These are phyloP conservation scores for Cyberlindnera maclurae DNA, from an alignment of 805 yeast species.

Conservation along the genomic window DNA sequence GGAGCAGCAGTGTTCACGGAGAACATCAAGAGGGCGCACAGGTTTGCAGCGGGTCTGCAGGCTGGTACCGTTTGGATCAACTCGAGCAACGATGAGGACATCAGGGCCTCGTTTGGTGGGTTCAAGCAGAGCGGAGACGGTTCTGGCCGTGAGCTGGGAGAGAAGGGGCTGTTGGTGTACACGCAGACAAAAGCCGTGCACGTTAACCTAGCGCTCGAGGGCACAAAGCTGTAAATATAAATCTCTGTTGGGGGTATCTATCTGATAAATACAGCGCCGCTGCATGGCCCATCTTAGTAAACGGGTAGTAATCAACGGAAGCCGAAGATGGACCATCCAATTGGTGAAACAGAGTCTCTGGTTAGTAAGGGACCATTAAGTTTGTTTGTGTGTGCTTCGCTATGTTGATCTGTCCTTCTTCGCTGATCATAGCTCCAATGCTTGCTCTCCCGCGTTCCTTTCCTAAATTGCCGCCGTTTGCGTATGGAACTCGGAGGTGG, in stretches of 20 bases:
- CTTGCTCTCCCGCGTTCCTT: too few relatives aligned
- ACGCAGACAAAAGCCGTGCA: conserved; percentile 73
- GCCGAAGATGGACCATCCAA: too few relatives aligned
- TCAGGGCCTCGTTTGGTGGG: conserved; percentile 74
- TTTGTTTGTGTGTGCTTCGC: too few relatives aligned
- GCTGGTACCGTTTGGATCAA: conserved; percentile 70
- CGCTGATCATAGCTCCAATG: too few relatives aligned
- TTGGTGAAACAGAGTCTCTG: too few relatives aligned
- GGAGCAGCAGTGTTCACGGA: conserved; percentile 77
- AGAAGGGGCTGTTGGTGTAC: conserved; percentile 61
- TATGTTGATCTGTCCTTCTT: too few relatives aligned
- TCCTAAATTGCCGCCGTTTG: too few relatives aligned
- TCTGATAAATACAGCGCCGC: too few relatives aligned
- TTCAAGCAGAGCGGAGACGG: conserved; percentile 76
- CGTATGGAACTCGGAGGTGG: too few relatives aligned
- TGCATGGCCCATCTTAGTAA: too few relatives aligned
- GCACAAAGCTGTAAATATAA: conserved; percentile 1
- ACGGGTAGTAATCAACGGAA: neutral
- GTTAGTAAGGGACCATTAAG: too few relatives aligned
- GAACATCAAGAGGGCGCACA: conserved; percentile 53
- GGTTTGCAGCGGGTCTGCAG: conserved; percentile 49
- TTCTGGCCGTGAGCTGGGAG: conserved; percentile 58
- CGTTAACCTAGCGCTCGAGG: conserved; percentile 48
- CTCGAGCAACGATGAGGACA: conserved; percentile 58
- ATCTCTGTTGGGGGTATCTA: neutral